Conservation (phyloP, 441 rosid genomes). For the Gossypium laxum region DNA sequence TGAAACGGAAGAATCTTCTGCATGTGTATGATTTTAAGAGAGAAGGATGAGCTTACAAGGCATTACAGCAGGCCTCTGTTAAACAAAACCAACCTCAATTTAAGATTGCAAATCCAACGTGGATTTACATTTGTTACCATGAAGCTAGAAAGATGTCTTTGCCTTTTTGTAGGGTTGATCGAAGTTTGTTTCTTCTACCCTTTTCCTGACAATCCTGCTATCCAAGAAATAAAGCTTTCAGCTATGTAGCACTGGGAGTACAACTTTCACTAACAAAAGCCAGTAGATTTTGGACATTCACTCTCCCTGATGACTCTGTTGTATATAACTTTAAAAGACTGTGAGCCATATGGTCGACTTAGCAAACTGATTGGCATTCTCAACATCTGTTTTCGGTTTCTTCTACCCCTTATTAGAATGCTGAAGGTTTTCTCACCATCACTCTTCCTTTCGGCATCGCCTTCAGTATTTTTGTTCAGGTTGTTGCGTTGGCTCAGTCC, state of each 20-base stretch:
- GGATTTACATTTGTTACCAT: slow-evolving; percentile 12
- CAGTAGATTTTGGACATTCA: slow-evolving; percentile 50
- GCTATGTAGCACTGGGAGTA: slow-evolving; percentile 37
- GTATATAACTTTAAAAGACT: slow-evolving; percentile 62
- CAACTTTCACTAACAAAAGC: slow-evolving; percentile 32
- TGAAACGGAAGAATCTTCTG: background rate
- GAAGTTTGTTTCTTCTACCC: slow-evolving; percentile 16
- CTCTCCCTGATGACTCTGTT: slow-evolving; percentile 80
- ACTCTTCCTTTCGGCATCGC: slow-evolving; percentile 30
- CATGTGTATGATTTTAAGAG: background rate
- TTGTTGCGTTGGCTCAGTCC: slow-evolving; percentile 25
- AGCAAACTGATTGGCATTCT: slow-evolving; percentile 93
- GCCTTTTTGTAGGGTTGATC: slow-evolving; percentile 8
- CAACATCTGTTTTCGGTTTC: slow-evolving; percentile 81
- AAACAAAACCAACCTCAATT: slow-evolving; percentile 30
- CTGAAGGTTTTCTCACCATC: slow-evolving; percentile 79
- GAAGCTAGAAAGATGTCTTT: slow-evolving; percentile 18
- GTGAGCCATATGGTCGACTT: slow-evolving; percentile 79
- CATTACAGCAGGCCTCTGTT: slow-evolving; percentile 1
- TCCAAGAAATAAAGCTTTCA: slow-evolving; percentile 11
- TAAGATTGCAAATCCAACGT: slow-evolving; percentile 5
- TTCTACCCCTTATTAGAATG: slow-evolving; percentile 78
- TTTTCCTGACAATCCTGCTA: slow-evolving; percentile 16
- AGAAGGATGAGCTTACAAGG: background rate
- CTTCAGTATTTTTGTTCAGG: slow-evolving; percentile 23